Evolutionary conservation across 768 basidiomycete genomes (phyloP).

Genomic region (Paxillus involutus): DNA sequence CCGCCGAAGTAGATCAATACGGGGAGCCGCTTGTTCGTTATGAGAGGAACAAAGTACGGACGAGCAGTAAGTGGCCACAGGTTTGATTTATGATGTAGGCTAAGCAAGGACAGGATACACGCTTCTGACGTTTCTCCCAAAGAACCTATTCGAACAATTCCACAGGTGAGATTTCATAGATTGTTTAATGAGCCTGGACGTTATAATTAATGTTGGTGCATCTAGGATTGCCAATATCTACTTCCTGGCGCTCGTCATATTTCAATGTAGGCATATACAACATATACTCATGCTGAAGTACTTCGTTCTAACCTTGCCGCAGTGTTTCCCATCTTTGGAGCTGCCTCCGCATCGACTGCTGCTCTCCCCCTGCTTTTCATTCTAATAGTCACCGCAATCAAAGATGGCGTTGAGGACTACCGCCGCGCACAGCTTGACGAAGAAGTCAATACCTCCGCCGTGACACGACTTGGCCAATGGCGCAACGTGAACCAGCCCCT

Average conservation of each 20-base stretch:
- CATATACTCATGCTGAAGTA: background rate
- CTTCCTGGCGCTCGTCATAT: conserved; percentile 79
- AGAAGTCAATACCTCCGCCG: conserved; percentile 92
- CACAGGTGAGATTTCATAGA: conserved; percentile 53
- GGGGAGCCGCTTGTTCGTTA: conserved; percentile 85
- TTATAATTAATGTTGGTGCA: background rate
- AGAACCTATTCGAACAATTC: conserved; percentile 95
- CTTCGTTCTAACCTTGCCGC: conserved; percentile 9
- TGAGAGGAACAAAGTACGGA: conserved; percentile 90
- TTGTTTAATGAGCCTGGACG: background rate
- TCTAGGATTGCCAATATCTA: conserved; percentile 86
- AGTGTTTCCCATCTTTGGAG: conserved; percentile 93
- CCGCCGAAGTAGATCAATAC: conserved; percentile 60
- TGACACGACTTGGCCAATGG: conserved; percentile 88
- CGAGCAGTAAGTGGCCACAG: conserved; percentile 67
- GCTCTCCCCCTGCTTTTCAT: conserved; percentile 89
- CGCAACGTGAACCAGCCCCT: conserved; percentile 84
- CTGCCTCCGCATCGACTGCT: conserved; percentile 76
- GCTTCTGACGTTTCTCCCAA: conserved; percentile 84
- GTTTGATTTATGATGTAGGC: background rate
- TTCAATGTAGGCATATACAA: conserved; percentile 56
- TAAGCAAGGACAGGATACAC: conserved; percentile 70
- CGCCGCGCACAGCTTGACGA: conserved; percentile 87
- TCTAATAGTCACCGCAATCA: conserved; percentile 84
- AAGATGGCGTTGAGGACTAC: conserved; percentile 96